Base-by-base conservation (phyloP, 352 stramenopile genomes). In the Globisporangium canariense region DNA sequence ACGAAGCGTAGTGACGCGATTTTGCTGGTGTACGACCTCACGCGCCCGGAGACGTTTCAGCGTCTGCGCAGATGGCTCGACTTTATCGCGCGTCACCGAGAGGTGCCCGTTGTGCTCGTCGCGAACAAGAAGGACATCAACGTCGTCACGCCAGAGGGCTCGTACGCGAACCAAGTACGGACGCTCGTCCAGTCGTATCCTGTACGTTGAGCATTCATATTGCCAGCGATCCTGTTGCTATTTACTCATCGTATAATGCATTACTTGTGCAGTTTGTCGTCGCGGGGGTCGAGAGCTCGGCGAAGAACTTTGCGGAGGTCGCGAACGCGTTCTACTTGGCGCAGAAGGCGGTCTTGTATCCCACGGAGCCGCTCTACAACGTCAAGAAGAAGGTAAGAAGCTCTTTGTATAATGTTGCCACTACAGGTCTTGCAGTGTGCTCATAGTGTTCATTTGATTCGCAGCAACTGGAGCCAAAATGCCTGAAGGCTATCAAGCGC, bases 111-210 rank as follows among this genome's bases (percentile, higher is more conserved):
- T 34, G 84, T 97, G 61, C 71, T 97, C 20, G 88, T 96, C 10
- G 89, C 81, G 47, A 96, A 96, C 74, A 97, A 97, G 60, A 86
- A 85, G 64, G 89, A 97, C 61, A 81, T 94, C 61, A 91, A 88
- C 20, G 81, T 77, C 3, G 78, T 88, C 47, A 88, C 77, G 4
- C 76, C 81, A 28, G 84, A 74, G 9, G 84, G 70, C 8, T 73
- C 80, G 8, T 89, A 91, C 62, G 77, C 80, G n/a, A 89, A 75
- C 59, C 80, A 93, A 75, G 82, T 90, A 57, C 76, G 76, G 11
- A 73, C 86, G 14, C 67, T 94, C 57, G 80, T 89, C 18, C 86
- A 87, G 53, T 86, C 73, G 20, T 93, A 93, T 58, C 80, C 83
- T 57, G 83, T 91, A 60, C 43, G 73, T 65, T 32, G 3, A 11